Evolutionary conservation across 352 stramenopile genomes (phyloP).

Genomic region (Thalassiosira allenii): DNA sequence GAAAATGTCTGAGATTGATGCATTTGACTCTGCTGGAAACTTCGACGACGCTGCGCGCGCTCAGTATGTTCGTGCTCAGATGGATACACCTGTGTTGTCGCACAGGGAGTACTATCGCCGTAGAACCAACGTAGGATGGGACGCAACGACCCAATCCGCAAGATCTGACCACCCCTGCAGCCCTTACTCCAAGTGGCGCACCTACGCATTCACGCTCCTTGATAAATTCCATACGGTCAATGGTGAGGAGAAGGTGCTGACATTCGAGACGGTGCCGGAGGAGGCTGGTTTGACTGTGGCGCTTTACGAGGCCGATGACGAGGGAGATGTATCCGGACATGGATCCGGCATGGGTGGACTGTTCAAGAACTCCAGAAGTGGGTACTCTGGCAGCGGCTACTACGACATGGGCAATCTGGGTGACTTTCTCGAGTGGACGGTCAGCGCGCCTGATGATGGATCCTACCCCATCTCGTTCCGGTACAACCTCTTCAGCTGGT

Average conservation of each 20-base stretch:
- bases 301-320: slow-evolving; percentile 55
- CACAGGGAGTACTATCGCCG: slow-evolving; percentile 59
- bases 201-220: slow-evolving; percentile 48
- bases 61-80: slow-evolving; percentile 45
- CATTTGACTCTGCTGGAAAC: slow-evolving; percentile 14
- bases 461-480: slow-evolving; percentile 60
- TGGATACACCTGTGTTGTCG: slow-evolving; percentile 35
- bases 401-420: slow-evolving; percentile 41
- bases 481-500: slow-evolving; percentile 24
- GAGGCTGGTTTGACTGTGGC: slow-evolving; percentile 35
- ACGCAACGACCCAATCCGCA: slow-evolving; percentile 26
- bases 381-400: slow-evolving; percentile 52
- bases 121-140: slow-evolving; percentile 43
- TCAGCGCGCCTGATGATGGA: slow-evolving; percentile 29
- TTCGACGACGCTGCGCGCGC: slow-evolving; percentile 28
- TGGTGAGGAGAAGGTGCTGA: slow-evolving; percentile 17
- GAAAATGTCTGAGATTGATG: slow-evolving; percentile 55
- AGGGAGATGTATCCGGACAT: slow-evolving; percentile 4
- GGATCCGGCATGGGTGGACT: neutral
- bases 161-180: slow-evolving; percentile 62
- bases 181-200: slow-evolving; percentile 55
- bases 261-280: slow-evolving; percentile 51
- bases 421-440: slow-evolving; percentile 52
- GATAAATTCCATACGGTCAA: slow-evolving; percentile 29
- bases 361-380: slow-evolving; percentile 14